Conservation (phyloP, 164 flowering plant species). For the Brasenia schreberi region DNA sequence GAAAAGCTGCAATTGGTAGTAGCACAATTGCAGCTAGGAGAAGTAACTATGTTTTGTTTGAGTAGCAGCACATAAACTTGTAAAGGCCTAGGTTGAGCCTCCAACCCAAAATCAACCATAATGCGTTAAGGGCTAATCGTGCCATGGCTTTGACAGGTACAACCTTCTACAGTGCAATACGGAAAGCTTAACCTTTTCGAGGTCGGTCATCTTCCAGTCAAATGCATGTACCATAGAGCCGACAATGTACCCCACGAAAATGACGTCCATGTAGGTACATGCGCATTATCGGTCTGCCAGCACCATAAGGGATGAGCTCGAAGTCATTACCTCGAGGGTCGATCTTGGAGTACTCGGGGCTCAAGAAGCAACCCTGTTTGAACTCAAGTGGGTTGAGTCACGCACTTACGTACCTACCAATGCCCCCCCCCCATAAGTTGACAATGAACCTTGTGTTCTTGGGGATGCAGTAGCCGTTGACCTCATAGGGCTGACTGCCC, state of each 20-base stretch:
- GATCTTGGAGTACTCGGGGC: not conserved
- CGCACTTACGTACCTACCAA: constrained; percentile 29
- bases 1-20: no score
- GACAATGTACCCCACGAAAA: constrained; percentile 14
- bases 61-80: no score
- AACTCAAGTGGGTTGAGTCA: constrained; percentile 29
- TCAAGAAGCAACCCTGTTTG: constrained; percentile 19
- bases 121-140: no score
- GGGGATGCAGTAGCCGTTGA: constrained; percentile 26
- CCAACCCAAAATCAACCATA: no score
- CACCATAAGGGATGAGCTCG: constrained; percentile 37
- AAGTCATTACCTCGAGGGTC: constrained; percentile 17
- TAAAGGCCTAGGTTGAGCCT: no score
- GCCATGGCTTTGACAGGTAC: constrained; percentile 21
- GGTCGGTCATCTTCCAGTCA: constrained; percentile 24
- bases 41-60: no score
- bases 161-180: constrained; percentile 22
- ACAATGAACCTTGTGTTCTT: constrained; percentile 17
- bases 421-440: constrained; percentile 33
- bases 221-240: constrained; percentile 33
- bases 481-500: constrained; percentile 6
- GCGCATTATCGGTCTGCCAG: constrained; percentile 40
- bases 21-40: no score
- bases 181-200: constrained; percentile 21
- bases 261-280: constrained; percentile 30